phyloP scores from a whole-genome alignment of 2,329 filamentous ascomycete genomes.

The Herpotrichia juniperi region DNA sequence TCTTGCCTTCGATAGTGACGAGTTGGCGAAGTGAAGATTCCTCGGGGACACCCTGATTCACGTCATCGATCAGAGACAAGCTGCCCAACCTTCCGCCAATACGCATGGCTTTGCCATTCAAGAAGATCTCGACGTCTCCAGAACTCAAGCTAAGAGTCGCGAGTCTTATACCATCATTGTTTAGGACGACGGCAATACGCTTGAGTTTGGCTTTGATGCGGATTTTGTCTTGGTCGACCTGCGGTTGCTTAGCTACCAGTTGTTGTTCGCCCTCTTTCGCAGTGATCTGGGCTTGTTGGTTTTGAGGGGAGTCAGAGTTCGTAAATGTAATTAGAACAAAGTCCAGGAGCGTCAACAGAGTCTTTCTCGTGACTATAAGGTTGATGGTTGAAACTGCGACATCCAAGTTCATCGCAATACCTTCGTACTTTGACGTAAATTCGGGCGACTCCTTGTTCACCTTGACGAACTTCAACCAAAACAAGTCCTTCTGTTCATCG shows the following conservation, averaged over 20 bases:
- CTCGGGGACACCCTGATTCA: slow-evolving; percentile 86
- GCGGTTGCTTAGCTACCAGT: slow-evolving; percentile 42
- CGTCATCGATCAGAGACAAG: slow-evolving; percentile 86
- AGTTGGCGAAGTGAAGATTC: slow-evolving; percentile 83
- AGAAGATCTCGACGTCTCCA: slow-evolving; percentile 87
- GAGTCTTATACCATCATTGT: slow-evolving; percentile 94
- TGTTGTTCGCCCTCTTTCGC: slow-evolving; percentile 41
- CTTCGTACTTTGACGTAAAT: slow-evolving; percentile 89
- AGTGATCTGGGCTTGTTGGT: slow-evolving; percentile 37
- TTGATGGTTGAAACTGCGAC: slow-evolving; percentile 95
- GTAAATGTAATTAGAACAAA: slow-evolving; percentile 95
- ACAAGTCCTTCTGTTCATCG: slow-evolving; percentile 78
- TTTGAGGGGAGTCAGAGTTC: slow-evolving; percentile 59
- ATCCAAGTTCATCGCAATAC: slow-evolving; percentile 91
- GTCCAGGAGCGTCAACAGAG: slow-evolving; percentile 87
- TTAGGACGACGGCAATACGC: slow-evolving; percentile 90
- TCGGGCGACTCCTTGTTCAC: slow-evolving; percentile 92
- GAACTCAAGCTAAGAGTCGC: slow-evolving; percentile 93
- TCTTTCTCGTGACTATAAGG: slow-evolving; percentile 89
- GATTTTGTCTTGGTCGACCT: slow-evolving; percentile 72
- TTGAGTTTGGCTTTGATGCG: slow-evolving; percentile 93
- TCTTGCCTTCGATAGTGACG: slow-evolving; percentile 92
- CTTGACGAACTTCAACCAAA: slow-evolving; percentile 86
- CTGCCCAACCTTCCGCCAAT: slow-evolving; percentile 87
- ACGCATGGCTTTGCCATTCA: slow-evolving; percentile 84